Percentiles rank a stretch among this genome's conserved stretches.
These are phyloP conservation scores for Yueomyces sp. DNA, from an alignment of 805 yeast species.

Conservation along the genomic window DNA sequence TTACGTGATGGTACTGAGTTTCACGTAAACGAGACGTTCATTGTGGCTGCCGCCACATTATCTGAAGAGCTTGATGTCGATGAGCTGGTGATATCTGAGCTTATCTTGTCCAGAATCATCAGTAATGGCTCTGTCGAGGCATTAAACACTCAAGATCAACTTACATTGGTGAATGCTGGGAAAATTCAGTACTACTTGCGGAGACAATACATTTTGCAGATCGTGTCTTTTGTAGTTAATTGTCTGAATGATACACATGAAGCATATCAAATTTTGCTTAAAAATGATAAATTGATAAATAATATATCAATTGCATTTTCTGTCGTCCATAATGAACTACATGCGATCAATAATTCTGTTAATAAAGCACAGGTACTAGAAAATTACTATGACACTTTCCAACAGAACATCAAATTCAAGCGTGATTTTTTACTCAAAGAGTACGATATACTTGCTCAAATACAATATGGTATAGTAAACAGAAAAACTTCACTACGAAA, in stretches of 20 bases:
- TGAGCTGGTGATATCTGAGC: slow-evolving; percentile 62
- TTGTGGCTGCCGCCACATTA: slow-evolving; percentile 41
- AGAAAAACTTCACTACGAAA: slow-evolving; percentile 24
- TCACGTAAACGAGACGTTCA: slow-evolving; percentile 52
- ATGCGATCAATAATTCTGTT: slow-evolving; percentile 38
- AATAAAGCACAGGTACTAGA: slow-evolving; percentile 43
- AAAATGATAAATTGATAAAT: slow-evolving; percentile 21
- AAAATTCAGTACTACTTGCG: slow-evolving; percentile 56
- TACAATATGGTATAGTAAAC: slow-evolving; percentile 39
- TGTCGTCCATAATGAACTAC: slow-evolving; percentile 42
- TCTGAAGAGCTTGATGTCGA: slow-evolving; percentile 63
- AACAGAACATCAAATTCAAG: slow-evolving; percentile 39
- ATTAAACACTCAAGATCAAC: slow-evolving; percentile 5
- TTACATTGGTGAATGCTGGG: slow-evolving; percentile 43
- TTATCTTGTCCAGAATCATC: slow-evolving; percentile 31
- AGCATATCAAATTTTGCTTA: slow-evolving; percentile 6
- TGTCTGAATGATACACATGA: slow-evolving; percentile 9
- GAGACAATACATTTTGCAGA: slow-evolving; percentile 59
- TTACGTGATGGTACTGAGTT: slow-evolving; percentile 37
- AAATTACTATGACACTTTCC: slow-evolving; percentile 31
- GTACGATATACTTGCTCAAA: slow-evolving; percentile 61
- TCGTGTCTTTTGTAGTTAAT: slow-evolving; percentile 32
- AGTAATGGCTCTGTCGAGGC: slow-evolving; percentile 6
- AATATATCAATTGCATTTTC: slow-evolving; percentile 42
- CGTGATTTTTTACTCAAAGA: slow-evolving; percentile 49